Percentiles rank a stretch among this genome's conserved stretches.
Evolutionary conservation across 495 filamentous ascomycete genomes (phyloP).

Genomic region (Trypethelium eluteriae): DNA sequence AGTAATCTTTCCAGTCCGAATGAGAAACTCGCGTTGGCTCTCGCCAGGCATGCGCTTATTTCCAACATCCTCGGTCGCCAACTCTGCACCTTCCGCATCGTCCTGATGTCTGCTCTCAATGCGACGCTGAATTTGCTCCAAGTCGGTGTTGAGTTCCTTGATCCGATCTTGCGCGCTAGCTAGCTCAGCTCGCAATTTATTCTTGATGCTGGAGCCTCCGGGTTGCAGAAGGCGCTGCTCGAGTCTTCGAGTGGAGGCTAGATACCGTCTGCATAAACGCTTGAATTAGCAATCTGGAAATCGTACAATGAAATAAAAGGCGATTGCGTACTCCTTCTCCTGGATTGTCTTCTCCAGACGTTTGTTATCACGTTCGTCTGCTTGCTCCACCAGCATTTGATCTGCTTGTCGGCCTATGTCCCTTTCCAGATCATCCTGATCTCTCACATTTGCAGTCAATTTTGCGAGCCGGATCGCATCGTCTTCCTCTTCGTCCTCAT

Average conservation of each 20-base stretch:
- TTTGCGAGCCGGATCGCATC: conserved; percentile 14
- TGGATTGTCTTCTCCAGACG: conserved; percentile 67
- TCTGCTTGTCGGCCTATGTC: conserved; percentile 58
- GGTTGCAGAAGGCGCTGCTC: conserved; percentile 46
- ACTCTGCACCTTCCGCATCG: conserved; percentile 37
- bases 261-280: conserved; percentile 30
- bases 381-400: conserved; percentile 65
- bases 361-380: conserved; percentile 79
- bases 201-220: conserved; percentile 41
- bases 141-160: conserved; percentile 53
- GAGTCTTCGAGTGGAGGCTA: conserved; percentile 43
- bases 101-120: conserved; percentile 62
- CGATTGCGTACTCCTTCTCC: conserved; percentile 47
- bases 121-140: conserved; percentile 67
- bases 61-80: conserved; percentile 33
- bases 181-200: conserved; percentile 54
- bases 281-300: not conserved
- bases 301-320: not conserved
- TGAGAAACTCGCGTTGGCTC: conserved; percentile 77
- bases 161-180: conserved; percentile 55
- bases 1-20: conserved; percentile 94
- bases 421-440: conserved; percentile 65
- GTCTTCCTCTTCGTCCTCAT: conserved; percentile 37
- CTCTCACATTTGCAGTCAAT: conserved; percentile 56
- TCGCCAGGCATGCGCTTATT: conserved; percentile 64